Percentiles rank a stretch among this genome's conserved stretches.
These are phyloP conservation scores for Leishmania amazonensis DNA, from an alignment of 208 protist species.

Conservation along the genomic window DNA sequence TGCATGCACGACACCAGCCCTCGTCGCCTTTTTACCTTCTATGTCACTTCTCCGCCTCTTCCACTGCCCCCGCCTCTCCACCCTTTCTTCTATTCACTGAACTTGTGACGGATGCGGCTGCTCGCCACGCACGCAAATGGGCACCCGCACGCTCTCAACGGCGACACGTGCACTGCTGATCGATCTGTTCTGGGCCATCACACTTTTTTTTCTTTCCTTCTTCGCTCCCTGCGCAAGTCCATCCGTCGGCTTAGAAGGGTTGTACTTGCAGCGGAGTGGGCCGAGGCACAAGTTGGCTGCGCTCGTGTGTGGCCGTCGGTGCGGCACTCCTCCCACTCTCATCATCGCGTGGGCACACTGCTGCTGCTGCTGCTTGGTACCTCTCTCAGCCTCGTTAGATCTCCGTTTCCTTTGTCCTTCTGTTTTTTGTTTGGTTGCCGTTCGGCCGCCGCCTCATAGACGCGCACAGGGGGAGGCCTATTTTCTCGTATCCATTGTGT, in stretches of 20 bases:
- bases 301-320: neutral
- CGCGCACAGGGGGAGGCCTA: neutral
- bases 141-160: neutral
- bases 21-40: constrained; percentile 3
- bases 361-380: neutral
- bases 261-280: neutral
- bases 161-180: neutral
- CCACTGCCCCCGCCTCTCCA: neutral
- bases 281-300: neutral
- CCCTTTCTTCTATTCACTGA: neutral
- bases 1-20: neutral
- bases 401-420: neutral
- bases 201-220: neutral
- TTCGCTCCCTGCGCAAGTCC: neutral
- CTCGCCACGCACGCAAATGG: neutral
- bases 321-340: neutral
- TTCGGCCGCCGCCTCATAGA: neutral
- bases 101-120: neutral
- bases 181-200: neutral
- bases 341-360: neutral
- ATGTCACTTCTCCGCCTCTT: constrained; percentile 8
- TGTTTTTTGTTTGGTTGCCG: neutral
- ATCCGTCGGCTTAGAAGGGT: neutral
- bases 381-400: neutral
- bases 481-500: neutral